Evolutionary conservation across 2,329 filamentous ascomycete genomes (phyloP).

Genomic region (Penicillium nordicum): DNA sequence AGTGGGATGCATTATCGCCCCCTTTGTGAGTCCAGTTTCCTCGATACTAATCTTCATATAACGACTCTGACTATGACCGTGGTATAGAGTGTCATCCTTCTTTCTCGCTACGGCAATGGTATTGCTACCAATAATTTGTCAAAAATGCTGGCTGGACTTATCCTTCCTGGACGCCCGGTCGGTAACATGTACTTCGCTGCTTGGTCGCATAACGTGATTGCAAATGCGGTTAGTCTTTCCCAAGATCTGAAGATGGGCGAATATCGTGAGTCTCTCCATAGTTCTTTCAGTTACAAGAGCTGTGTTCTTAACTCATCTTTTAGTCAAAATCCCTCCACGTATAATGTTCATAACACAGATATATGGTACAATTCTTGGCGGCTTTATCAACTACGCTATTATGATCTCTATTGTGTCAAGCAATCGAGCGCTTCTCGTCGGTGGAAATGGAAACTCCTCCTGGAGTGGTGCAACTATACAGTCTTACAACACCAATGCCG

Average conservation of each 20-base stretch:
- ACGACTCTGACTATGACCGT: conserved; percentile 1
- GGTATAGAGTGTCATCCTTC: conserved; percentile 50
- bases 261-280: conserved; percentile 45
- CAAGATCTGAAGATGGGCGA: conserved; percentile 58
- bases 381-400: conserved; percentile 53
- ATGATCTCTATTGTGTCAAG: conserved; percentile 54
- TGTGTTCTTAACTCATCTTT: neutral
- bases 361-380: conserved; percentile 55
- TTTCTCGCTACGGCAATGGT: conserved; percentile 54
- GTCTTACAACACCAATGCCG: conserved; percentile 36
- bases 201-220: conserved; percentile 58
- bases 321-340: conserved; percentile 51
- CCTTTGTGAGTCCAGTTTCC: conserved; percentile 20
- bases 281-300: conserved; percentile 20
- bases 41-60: neutral
- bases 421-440: conserved; percentile 48
- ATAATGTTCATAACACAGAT: conserved; percentile 57
- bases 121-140: conserved; percentile 59
- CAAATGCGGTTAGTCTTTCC: conserved; percentile 49
- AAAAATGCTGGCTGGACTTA: conserved; percentile 55
- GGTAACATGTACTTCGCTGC: conserved; percentile 59
- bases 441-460: conserved; percentile 47
- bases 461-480: conserved; percentile 56
- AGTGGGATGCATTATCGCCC: conserved; percentile 28
- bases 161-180: conserved; percentile 51